These are phyloP conservation scores for Kandelia obovata DNA, from an alignment of 345 rosid genomes.

Conservation along the genomic window DNA sequence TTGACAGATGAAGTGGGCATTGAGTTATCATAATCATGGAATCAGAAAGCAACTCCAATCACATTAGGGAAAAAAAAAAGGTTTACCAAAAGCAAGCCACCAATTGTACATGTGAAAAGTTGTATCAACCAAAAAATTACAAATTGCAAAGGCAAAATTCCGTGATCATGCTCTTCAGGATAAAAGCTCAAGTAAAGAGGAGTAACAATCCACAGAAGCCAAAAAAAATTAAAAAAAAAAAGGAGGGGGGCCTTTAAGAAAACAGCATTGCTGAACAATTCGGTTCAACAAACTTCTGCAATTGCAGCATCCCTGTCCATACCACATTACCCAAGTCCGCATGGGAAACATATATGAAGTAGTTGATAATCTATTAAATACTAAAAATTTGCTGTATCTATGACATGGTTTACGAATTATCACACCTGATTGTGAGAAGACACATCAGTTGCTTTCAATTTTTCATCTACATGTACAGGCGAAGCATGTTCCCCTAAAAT, in stretches of 20 bases:
- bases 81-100: background rate
- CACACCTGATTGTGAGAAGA: conserved; percentile 29
- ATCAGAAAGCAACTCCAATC: background rate
- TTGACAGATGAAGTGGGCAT: background rate
- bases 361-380: background rate
- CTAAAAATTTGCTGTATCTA: background rate
- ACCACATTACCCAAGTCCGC: background rate
- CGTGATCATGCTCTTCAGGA: background rate
- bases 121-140: background rate
- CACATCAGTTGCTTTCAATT: conserved; percentile 25
- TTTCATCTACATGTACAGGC: conserved; percentile 22
- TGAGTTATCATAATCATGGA: background rate
- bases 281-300: background rate
- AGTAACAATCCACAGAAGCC: background rate
- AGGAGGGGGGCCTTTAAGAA: background rate
- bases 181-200: background rate
- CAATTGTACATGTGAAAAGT: too few relatives aligned
- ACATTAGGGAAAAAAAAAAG: conserved; percentile 2
- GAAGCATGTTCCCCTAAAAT: conserved; percentile 28
- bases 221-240: background rate
- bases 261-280: background rate
- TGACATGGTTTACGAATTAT: background rate
- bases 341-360: background rate
- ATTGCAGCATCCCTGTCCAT: background rate
- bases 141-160: background rate